Base-by-base conservation (phyloP, 2,329 filamentous ascomycete genomes). In the Mariannaea elegans region DNA sequence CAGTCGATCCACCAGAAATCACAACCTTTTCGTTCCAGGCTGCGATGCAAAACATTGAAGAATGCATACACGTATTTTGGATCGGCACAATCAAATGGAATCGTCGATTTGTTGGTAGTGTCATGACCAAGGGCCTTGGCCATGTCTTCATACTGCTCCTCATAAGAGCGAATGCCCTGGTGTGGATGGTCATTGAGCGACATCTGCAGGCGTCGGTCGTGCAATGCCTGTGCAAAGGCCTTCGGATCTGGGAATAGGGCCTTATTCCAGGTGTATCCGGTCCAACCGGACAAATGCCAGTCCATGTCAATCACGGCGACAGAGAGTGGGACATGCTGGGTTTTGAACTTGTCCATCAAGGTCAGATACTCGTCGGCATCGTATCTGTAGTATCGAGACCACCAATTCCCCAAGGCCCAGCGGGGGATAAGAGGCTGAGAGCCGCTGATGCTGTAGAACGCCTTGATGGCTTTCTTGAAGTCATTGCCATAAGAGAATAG, bases 1-100 rank as follows among this genome's bases (percentile, higher is more conserved):
- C 87, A 90, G 69, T 90, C 87, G 24, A 89, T 80, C 87, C 87
- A 90, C 85, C 86, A 88, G 56, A 90, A 88, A 66, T 89, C 86
- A 19, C 82, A 78, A 1, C 84, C 86, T 8, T 84, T 75, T 1
- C 81, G 76, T 61, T 89, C 86, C 24, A 88, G 76, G 13, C 78
- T 74, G 12, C 81, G 78, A 57, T 88, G 84, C 5, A 89, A 76
- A 2, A 87, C 80, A 47, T 82, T 78, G 42, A 88, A 81, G 65
- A 85, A 89, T 0, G 85, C 86, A 31, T 86, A 76, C 70, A 87
- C 77, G 64, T 87, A 89, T 29, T 76, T 77, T 16, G 74, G 80
- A 48, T 81, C 77, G 0, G 82, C 83, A 16, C 81, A 81, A 62
- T 89, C 84, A 44, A 89, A 90, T 0, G 76, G 70, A 13, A 88